Percentiles rank a stretch among this genome's conserved stretches.
Conservation (phyloP, 768 basidiomycete species). For the Infundibulicybe gibba region DNA sequence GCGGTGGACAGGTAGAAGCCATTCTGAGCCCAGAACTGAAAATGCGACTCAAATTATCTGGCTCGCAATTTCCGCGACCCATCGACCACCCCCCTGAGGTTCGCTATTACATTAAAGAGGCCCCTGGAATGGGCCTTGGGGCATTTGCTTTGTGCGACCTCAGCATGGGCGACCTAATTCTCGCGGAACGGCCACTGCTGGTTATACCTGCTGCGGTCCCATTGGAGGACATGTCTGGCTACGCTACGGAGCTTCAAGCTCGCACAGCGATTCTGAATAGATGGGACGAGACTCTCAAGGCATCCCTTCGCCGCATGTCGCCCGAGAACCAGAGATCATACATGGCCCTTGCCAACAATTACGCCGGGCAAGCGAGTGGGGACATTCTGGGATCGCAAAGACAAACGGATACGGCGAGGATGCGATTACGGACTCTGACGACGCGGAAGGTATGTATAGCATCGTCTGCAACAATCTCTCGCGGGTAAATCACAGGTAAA, state of each 20-base stretch:
- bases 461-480: conserved; percentile 24
- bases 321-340: conserved; percentile 20
- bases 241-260: conserved; percentile 5
- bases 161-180: conserved; percentile 16
- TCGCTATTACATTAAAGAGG: conserved; percentile 10
- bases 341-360: conserved; percentile 25
- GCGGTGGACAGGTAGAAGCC: too few species aligned
- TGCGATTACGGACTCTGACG: conserved; percentile 14
- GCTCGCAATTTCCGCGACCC: conserved; percentile 4
- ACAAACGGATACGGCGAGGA: conserved; percentile 27
- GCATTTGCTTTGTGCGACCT: conserved; percentile 18
- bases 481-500: conserved; percentile 34
- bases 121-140: conserved; percentile 12
- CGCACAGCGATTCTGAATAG: conserved; percentile 6
- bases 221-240: conserved; percentile 4
- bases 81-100: conserved; percentile 6
- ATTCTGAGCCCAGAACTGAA: too few species aligned
- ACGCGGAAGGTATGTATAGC: conserved; percentile 14
- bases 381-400: conserved; percentile 26
- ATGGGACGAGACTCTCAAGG: conserved; percentile 16
- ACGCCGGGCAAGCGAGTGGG: conserved; percentile 27
- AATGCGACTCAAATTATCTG: too few species aligned
- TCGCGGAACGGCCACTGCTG: conserved; percentile 16
- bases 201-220: conserved; percentile 13
- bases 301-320: conserved; percentile 18